Conservation (phyloP, 768 basidiomycete genomes). For the Xerocomellus chrysenteron region DNA sequence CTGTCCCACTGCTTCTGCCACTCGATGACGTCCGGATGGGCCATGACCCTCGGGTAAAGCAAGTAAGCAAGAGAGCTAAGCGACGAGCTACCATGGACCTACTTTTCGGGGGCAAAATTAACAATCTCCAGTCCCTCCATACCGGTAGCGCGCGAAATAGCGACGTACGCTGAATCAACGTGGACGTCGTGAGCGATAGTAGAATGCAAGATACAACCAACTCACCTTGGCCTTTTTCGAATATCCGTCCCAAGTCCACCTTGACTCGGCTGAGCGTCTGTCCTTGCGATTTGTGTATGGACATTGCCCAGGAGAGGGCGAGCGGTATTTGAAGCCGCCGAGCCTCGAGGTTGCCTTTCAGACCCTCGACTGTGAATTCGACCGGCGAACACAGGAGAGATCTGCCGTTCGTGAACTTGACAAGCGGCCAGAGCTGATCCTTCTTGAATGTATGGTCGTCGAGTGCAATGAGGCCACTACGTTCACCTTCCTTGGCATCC, state of each 20-base stretch:
- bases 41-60: slow-evolving; percentile 31
- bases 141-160: slow-evolving; percentile 40
- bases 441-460: slow-evolving; percentile 11
- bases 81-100: background rate
- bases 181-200: background rate
- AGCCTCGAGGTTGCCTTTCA: slow-evolving; percentile 35
- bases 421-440: slow-evolving; percentile 34
- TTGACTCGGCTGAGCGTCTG: slow-evolving; percentile 94
- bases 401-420: slow-evolving; percentile 34
- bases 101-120: slow-evolving; percentile 36
- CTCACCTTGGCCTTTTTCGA: slow-evolving; percentile 73
- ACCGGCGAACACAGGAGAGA: slow-evolving; percentile 32
- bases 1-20: slow-evolving; percentile 32
- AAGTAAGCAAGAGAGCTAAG: background rate
- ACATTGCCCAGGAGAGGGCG: slow-evolving; percentile 95
- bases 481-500: background rate
- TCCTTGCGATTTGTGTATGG: slow-evolving; percentile 97
- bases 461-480: slow-evolving; percentile 22
- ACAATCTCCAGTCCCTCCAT: slow-evolving; percentile 42
- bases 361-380: slow-evolving; percentile 35
- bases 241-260: slow-evolving; percentile 87
- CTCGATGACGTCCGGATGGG: slow-evolving; percentile 34
- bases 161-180: slow-evolving; percentile 31
- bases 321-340: slow-evolving; percentile 63
- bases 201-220: background rate